Evolutionary conservation across 108 stramenopile genomes (phyloP), one percentile per base, ranked within the genome.

Genomic region (Epithemia pelagica): DNA sequence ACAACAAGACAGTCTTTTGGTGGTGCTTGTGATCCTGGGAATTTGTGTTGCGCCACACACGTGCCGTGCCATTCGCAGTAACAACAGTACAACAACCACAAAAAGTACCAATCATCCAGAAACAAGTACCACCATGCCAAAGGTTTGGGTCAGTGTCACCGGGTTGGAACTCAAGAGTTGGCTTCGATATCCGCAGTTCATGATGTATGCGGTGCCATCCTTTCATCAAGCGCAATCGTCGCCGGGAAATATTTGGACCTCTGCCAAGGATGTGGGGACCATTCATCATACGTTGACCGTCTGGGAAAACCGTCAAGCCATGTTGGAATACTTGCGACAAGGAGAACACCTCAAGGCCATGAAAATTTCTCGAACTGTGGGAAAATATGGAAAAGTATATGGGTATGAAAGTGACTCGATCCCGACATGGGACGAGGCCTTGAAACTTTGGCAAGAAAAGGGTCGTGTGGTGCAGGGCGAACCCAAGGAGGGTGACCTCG

Each of bases 341-440:
- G 66, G 66, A 25, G 52, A 21, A 2, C 28, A 61, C 2, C 18
- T 22, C 25, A 33, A 80, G 61, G 79, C 79, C 0, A 80, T 73
- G 67, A 61, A 74, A 51, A 64, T 70, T 20, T 74, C 68, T 26
- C 32, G 72, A 24, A 22, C 65, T 30, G 73, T 80, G 29, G 72
- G 67, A 7, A 67, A 25, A 3, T 61, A 26, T 29, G 55, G 25
- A 30, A 26, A 67, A 51, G 30, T 32, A 21, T 67, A 67, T 25
- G 66, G 66, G 3, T 67, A 67, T 27, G 55, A 56, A 18, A 57
- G 26, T 28, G 56, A 67, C 56, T n/a, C 21, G 3, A 67, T 67
- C 29, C 66, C 66, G 30, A 58, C 25, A 5, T 29, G 23, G 66
- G 56, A 67, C 28, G 66, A 67, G 46, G 66, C 66, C 29, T 10